A percentile compares a stretch with the other conserved stretches of the same genome.
Evolutionary conservation across 495 filamentous ascomycete genomes (phyloP).

Genomic region (Thozetella sp.): DNA sequence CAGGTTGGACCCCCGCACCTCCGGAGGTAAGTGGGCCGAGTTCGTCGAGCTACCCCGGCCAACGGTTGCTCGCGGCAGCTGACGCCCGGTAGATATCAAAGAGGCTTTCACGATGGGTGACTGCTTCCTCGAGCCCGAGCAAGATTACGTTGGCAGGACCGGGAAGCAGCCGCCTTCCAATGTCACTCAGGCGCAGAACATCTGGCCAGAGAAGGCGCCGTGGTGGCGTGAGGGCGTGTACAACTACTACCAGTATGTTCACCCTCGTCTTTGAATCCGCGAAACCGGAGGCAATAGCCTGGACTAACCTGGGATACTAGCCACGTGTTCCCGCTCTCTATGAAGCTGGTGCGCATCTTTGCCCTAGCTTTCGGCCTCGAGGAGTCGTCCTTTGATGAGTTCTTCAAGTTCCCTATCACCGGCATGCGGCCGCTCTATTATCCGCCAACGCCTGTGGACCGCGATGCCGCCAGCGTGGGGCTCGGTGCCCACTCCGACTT

Average conservation of each 20-base stretch:
- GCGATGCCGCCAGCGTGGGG: conserved; percentile 23
- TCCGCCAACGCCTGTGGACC: conserved; percentile 19
- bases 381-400: not conserved
- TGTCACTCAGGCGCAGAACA: not conserved
- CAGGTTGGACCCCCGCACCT: not conserved
- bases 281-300: too few relatives aligned
- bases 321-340: not conserved
- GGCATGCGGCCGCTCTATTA: conserved; percentile 35
- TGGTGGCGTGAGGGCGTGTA: not conserved
- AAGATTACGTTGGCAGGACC: not conserved
- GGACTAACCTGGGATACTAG: too few relatives aligned
- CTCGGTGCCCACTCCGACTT: conserved; percentile 45
- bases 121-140: conserved; percentile 1
- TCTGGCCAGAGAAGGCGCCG: not conserved
- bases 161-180: not conserved
- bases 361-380: not conserved
- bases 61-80: too few relatives aligned
- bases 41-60: too few relatives aligned
- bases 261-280: too few relatives aligned
- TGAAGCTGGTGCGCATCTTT: not conserved
- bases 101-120: not conserved
- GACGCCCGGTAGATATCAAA: not conserved
- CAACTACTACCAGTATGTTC: not conserved
- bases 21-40: not conserved
- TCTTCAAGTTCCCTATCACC: not conserved